phyloP scores from a whole-genome alignment of 495 filamentous ascomycete species.

The Hypoxylon cercidicola region DNA sequence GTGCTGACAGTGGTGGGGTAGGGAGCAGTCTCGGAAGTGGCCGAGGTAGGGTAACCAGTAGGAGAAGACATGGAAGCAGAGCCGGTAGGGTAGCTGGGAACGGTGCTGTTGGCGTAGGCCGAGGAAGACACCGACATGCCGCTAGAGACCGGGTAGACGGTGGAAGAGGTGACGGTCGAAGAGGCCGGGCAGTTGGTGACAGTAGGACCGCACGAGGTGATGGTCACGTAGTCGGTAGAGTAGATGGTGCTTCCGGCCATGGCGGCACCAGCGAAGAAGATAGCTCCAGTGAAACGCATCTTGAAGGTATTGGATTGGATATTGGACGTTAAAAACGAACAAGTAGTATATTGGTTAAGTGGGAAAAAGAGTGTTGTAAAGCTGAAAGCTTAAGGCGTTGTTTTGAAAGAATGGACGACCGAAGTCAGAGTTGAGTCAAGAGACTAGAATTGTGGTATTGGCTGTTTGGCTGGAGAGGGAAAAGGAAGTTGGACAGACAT shows the following conservation, averaged over 20 bases:
- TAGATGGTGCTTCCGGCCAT: conserved; percentile 63
- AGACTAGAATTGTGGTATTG: conserved; percentile 59
- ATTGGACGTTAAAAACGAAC: conserved; percentile 51
- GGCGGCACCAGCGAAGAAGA: conserved; percentile 63
- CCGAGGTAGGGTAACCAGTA: conserved; percentile 33
- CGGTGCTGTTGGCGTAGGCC: conserved; percentile 31
- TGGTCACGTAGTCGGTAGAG: conserved; percentile 65
- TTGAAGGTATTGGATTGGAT: conserved; percentile 56
- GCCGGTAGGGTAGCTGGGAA: conserved; percentile 48
- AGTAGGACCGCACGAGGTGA: conserved; percentile 63
- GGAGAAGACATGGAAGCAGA: conserved; percentile 45
- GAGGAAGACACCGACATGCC: conserved; percentile 47
- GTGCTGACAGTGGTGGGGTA: conserved; percentile 32
- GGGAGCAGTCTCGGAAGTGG: conserved; percentile 30
- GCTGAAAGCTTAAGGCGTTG: conserved; percentile 54
- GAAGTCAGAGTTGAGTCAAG: conserved; percentile 63
- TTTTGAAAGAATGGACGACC: conserved; percentile 70
- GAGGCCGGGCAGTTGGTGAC: conserved; percentile 65
- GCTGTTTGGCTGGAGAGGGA: conserved; percentile 60
- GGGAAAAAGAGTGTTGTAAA: conserved; percentile 53
- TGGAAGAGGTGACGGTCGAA: conserved; percentile 53
- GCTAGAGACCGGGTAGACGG: conserved; percentile 53
- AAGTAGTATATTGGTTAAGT: conserved; percentile 41
- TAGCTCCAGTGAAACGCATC: conserved; percentile 63
- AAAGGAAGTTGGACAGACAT: conserved; percentile 47